Evolutionary conservation across 176 grass and related monocot genomes (phyloP).

Genomic region (Phoenix dactylifera): DNA sequence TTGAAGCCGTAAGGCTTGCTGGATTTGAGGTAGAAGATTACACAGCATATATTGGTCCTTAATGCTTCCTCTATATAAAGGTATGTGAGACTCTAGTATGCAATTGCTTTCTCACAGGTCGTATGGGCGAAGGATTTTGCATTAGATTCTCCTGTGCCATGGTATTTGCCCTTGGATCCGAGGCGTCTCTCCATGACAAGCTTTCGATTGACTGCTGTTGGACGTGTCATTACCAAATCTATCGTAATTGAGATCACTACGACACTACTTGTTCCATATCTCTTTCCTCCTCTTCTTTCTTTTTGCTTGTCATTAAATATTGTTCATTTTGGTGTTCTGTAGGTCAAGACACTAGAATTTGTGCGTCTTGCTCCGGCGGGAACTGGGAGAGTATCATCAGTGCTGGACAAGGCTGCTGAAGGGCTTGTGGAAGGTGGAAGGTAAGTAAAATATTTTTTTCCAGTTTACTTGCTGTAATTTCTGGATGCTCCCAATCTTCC

Average conservation of each 20-base stretch:
- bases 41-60: neutral
- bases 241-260: conserved; percentile 51
- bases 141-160: conserved; percentile 71
- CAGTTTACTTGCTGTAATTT: no score
- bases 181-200: conserved; percentile 76
- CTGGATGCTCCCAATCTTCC: no score
- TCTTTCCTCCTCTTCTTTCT: conserved; percentile 1
- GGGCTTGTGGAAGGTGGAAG: conserved; percentile 82
- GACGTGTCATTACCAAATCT: conserved; percentile 64
- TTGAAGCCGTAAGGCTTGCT: conserved; percentile 81
- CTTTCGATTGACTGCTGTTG: conserved; percentile 77
- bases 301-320: neutral
- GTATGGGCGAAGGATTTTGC: conserved; percentile 85
- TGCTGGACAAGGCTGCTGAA: conserved; percentile 86
- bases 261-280: conserved; percentile 3
- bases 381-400: conserved; percentile 63
- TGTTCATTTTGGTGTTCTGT: conserved; percentile 8
- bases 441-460: conserved; percentile 30
- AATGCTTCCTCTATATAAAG: no score
- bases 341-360: conserved; percentile 87
- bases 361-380: conserved; percentile 68
- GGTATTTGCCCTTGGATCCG: conserved; percentile 87
- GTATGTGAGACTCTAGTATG: no score
- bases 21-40: conserved; percentile 70
- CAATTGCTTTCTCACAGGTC: conserved; percentile 40